These are phyloP conservation scores for Pseudocercospora cruenta DNA, from an alignment of 2,329 filamentous ascomycete species.

Conservation along the genomic window DNA sequence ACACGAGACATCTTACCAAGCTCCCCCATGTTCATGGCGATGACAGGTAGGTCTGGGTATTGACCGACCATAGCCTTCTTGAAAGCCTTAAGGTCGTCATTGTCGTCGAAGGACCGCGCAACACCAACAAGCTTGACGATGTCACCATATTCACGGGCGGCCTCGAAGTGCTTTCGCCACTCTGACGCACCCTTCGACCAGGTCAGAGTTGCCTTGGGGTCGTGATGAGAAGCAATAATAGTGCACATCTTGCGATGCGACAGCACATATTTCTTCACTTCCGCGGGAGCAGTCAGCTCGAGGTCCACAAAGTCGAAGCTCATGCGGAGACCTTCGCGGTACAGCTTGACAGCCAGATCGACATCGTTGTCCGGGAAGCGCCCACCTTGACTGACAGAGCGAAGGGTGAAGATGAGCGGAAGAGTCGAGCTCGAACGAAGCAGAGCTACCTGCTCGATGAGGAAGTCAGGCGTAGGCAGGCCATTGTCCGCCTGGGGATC, in stretches of 20 bases:
- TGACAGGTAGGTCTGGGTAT: constrained; percentile 75
- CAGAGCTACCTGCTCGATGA: constrained; percentile 79
- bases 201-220: constrained; percentile 74
- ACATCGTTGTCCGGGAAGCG: constrained; percentile 80
- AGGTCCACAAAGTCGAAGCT: constrained; percentile 92
- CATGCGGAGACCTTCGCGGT: constrained; percentile 75
- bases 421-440: constrained; percentile 72
- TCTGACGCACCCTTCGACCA: constrained; percentile 74
- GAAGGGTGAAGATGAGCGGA: constrained; percentile 89
- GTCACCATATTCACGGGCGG: constrained; percentile 85
- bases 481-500: constrained; percentile 65
- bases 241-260: constrained; percentile 69
- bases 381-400: constrained; percentile 84
- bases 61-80: constrained; percentile 72
- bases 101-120: constrained; percentile 77
- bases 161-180: constrained; percentile 89
- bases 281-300: constrained; percentile 81
- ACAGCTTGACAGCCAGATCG: constrained; percentile 66
- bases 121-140: constrained; percentile 92
- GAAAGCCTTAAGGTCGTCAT: constrained; percentile 82
- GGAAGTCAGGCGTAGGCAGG: constrained; percentile 70
- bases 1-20: constrained; percentile 87
- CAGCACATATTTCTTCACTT: constrained; percentile 63
- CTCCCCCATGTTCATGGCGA: constrained; percentile 93
- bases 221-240: constrained; percentile 95